Percentiles rank a stretch among this genome's conserved stretches.
phyloP scores from a whole-genome alignment of 2,329 filamentous ascomycete species.

The Aspergillus pseudotamarii region DNA sequence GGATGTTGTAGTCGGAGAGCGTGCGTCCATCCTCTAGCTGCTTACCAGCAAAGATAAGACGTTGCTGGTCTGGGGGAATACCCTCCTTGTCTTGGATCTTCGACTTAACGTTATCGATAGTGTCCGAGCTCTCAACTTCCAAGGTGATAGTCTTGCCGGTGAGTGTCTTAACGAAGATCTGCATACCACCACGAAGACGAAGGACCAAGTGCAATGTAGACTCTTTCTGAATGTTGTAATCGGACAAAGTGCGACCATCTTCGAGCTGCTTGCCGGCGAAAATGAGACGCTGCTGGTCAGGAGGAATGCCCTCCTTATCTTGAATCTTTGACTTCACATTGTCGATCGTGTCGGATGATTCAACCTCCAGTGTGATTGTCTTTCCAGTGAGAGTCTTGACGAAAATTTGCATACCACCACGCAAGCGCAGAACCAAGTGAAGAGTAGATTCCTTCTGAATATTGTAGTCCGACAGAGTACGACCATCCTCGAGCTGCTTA shows the following conservation, averaged over 20 bases:
- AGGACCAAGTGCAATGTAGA: slow-evolving; percentile 80
- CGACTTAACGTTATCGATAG: slow-evolving; percentile 70
- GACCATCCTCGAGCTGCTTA: slow-evolving; percentile 94
- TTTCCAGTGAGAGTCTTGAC: slow-evolving; percentile 71
- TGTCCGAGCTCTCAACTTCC: slow-evolving; percentile 69
- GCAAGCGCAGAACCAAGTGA: slow-evolving; percentile 82
- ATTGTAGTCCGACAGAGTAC: slow-evolving; percentile 89
- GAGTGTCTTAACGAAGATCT: slow-evolving; percentile 83
- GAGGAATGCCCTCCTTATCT: slow-evolving; percentile 81
- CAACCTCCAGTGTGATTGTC: slow-evolving; percentile 90
- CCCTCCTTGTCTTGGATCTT: slow-evolving; percentile 84
- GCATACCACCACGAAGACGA: slow-evolving; percentile 79
- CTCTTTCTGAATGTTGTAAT: slow-evolving; percentile 98
- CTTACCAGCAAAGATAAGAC: slow-evolving; percentile 71
- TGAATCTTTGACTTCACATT: slow-evolving; percentile 93
- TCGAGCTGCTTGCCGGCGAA: slow-evolving; percentile 94
- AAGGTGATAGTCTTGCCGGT: slow-evolving; percentile 74
- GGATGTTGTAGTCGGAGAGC: slow-evolving; percentile 58
- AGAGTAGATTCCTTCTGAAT: slow-evolving; percentile 92
- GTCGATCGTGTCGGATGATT: slow-evolving; percentile 88
- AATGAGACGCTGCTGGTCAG: slow-evolving; percentile 91
- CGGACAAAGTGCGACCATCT: slow-evolving; percentile 84
- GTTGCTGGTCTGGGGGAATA: slow-evolving; percentile 71
- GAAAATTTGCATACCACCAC: slow-evolving; percentile 71
- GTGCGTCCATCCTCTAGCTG: slow-evolving; percentile 59